Base-by-base conservation (phyloP, 176 grass and related monocot genomes). In the Alloteropsis semialata region DNA sequence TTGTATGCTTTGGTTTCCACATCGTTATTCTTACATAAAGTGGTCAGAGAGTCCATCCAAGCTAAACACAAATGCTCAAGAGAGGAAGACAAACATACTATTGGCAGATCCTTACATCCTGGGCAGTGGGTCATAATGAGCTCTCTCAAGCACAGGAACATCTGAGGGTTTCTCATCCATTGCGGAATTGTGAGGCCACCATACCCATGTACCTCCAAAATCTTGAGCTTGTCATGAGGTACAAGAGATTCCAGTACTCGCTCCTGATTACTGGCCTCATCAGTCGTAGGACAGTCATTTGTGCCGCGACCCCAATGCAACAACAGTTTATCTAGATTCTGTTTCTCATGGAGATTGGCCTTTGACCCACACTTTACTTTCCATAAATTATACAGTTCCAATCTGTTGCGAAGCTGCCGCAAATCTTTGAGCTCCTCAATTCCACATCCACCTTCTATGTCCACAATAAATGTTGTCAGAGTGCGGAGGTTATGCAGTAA, bases 391-490 rank as follows among this genome's bases (percentile, higher is more conserved):
- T n/a, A 85, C 16, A 85, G 8, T n/a, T 41, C 55, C 36, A 87
- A 67, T 5, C 1, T 81, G 37, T 75, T 58, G 21, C 6, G 36
- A 42, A 86, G 75, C 5, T 79, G 55, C 3, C 8, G 2, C 24
- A 86, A 18, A 14, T 80, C 28, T 56, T 66, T 45, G 19, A 81
- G 69, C 60, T 86, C 84, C 15, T 56, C 60, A 0, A 86, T 86
- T 25, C 84, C 84, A 25, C 14, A 32, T 0, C 48, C 59, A 67
- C 6, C 69, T 75, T 0, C 10, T 10, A 3, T 58, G 15, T 81
- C 69, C 21, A 74, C 60, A 22, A 81, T 1, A 81, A 81, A 87
- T 1, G 30, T 53, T 76, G 85, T 70, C 22, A 83, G 32, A 54
- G 65, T 83, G 33, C 3, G 25, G 12, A 88, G 54, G 12, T 70